Base-by-base conservation (phyloP, 768 basidiomycete species). In the Boletellus ananiceps region DNA sequence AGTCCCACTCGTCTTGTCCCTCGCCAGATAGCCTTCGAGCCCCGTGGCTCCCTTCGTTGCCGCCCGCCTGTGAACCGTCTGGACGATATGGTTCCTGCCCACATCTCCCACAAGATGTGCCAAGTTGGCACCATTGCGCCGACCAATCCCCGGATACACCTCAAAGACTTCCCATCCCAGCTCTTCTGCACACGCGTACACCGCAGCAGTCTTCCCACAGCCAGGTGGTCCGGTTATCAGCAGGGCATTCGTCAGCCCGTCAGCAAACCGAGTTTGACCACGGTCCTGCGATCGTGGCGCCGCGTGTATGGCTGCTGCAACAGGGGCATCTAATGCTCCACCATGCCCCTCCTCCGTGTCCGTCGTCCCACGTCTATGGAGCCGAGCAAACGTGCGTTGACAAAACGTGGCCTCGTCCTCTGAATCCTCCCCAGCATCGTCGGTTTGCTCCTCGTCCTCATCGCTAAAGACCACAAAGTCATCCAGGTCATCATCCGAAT, bases 131-230 rank as follows among this genome's bases (percentile, higher is more conserved):
- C 88, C 89, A 51, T 81, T 88, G 32, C 96, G 81, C 60, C 81
- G 88, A n/a, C 93, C 93, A 44, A 94, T 84, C 3, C 96, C 96
- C 21, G 96, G 90, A 69, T 93, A 88, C 12, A 98, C 93, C 66
- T 99, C 96, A 61, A 97, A 96, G 12, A 98, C 82, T 43, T 94
- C 90, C 90, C 91, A 99, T 13, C 85, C 91, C 31, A 99, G 75
- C 69, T 99, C 95, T 46, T 84, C 81, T 5, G 93, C 92, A 61
- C 93, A 94, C 0, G 95, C 93, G 68, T 96, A 93, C 2, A 96
- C 86, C 18, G 91, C 80, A 2, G 91, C 84, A 5, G 93, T 94
- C 71, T 99, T 99, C 29, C 96, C 96, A 46, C 75, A 76, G 11
- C 94, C 95, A 29, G 78, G 69, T 1, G 92, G 93, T 0, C 96